A percentile compares a stretch with the other conserved stretches of the same genome.
These are phyloP conservation scores for Noccaea caerulescens DNA, from an alignment of 345 rosid species.

Conservation along the genomic window DNA sequence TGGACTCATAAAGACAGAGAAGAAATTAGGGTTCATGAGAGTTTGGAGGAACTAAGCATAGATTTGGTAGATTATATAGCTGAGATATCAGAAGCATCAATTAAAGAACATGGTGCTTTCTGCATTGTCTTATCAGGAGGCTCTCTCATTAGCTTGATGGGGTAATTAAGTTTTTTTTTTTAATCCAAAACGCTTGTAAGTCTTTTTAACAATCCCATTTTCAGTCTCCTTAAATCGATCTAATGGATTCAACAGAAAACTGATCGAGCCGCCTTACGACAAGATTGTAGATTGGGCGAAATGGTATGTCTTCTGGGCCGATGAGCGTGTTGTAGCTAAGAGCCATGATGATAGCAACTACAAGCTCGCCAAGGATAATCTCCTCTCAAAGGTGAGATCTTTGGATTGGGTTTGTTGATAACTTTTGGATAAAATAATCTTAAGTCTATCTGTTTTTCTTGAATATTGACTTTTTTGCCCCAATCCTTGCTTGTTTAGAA, in stretches of 20 bases:
- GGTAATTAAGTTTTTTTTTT: constrained; percentile 48
- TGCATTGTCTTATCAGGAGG: constrained; percentile 90
- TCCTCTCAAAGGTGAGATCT: constrained; percentile 69
- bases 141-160: constrained; percentile 73
- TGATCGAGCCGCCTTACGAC: constrained; percentile 78
- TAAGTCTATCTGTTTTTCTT: constrained; percentile 16
- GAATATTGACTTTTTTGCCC: constrained; percentile 20
- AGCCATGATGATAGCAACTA: constrained; percentile 84
- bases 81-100: constrained; percentile 78
- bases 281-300: constrained; percentile 88
- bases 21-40: constrained; percentile 77
- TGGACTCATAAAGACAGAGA: constrained; percentile 65
- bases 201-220: background rate
- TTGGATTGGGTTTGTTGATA: constrained; percentile 13
- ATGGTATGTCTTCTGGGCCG: constrained; percentile 89
- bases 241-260: constrained; percentile 63
- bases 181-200: background rate
- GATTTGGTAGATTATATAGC: constrained; percentile 88
- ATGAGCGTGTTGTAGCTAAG: constrained; percentile 82
- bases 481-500: constrained; percentile 14
- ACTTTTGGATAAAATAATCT: background rate
- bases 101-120: constrained; percentile 80
- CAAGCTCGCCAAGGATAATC: constrained; percentile 75
- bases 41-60: constrained; percentile 67
- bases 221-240: background rate